Percentiles rank a stretch among this genome's conserved stretches.
These are phyloP conservation scores for Silene conica DNA, from an alignment of 148 eudicot species.

Conservation along the genomic window DNA sequence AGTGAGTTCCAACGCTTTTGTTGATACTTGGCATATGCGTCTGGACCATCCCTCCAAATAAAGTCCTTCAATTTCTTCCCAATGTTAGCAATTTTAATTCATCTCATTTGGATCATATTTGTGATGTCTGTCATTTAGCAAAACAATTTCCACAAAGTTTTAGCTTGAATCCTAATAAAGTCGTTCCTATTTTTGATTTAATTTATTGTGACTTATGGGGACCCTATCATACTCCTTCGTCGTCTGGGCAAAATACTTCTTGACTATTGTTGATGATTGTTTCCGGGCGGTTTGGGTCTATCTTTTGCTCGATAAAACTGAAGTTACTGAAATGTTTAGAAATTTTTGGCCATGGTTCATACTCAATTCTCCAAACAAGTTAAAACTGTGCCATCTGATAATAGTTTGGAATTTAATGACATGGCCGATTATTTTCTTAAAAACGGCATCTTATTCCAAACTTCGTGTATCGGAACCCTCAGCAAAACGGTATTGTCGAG, in stretches of 20 bases:
- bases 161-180: neutral
- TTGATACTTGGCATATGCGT: neutral
- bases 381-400: neutral
- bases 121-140: neutral
- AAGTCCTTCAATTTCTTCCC: neutral
- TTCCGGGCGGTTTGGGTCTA: neutral
- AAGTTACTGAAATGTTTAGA: neutral
- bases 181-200: neutral
- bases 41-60: neutral
- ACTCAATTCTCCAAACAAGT: neutral
- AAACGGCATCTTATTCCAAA: too few species aligned
- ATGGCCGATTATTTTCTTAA: neutral
- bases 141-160: neutral
- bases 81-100: neutral
- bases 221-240: neutral
- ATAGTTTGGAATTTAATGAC: neutral
- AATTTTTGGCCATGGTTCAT: too few species aligned
- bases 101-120: neutral
- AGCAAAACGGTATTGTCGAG: too few species aligned
- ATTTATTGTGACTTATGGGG: too few species aligned
- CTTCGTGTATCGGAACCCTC: too few species aligned
- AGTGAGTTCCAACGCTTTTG: neutral
- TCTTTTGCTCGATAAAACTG: neutral
- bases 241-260: neutral
- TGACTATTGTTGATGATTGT: neutral